Evolutionary conservation across 768 basidiomycete species (phyloP).

Genomic region (Boletus sp.): DNA sequence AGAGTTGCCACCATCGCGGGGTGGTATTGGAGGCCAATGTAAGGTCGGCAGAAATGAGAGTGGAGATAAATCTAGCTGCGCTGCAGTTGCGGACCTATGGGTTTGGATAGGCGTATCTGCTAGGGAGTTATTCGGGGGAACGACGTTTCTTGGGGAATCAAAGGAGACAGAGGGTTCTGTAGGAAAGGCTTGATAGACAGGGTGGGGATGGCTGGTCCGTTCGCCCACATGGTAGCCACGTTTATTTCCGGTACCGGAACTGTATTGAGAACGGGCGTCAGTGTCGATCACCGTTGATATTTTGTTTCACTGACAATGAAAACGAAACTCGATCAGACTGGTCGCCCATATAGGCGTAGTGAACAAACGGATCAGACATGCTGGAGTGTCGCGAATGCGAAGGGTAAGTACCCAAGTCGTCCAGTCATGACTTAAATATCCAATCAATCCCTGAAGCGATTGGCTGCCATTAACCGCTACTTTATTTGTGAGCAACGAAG

Average conservation of each 20-base stretch:
- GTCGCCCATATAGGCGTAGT: neutral
- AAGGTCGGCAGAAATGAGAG: neutral
- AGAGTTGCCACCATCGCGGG: neutral
- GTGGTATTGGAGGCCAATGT: neutral
- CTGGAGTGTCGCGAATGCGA: neutral
- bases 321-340: neutral
- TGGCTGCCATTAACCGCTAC: conserved; percentile 10
- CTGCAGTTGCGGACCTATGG: neutral
- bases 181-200: neutral
- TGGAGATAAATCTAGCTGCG: neutral
- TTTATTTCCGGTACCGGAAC: neutral
- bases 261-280: conserved; percentile 11
- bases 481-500: neutral
- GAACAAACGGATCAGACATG: conserved; percentile 7
- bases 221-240: neutral
- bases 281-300: neutral
- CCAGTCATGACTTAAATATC: conserved; percentile 8
- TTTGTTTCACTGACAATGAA: conserved; percentile 13
- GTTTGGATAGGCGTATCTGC: neutral
- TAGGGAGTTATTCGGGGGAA: neutral
- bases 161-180: neutral
- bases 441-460: neutral
- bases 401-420: neutral
- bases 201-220: neutral
- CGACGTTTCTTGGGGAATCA: neutral